These are phyloP conservation scores for Calonectria leucothoes DNA, from an alignment of 2,329 filamentous ascomycete genomes.

Conservation along the genomic window DNA sequence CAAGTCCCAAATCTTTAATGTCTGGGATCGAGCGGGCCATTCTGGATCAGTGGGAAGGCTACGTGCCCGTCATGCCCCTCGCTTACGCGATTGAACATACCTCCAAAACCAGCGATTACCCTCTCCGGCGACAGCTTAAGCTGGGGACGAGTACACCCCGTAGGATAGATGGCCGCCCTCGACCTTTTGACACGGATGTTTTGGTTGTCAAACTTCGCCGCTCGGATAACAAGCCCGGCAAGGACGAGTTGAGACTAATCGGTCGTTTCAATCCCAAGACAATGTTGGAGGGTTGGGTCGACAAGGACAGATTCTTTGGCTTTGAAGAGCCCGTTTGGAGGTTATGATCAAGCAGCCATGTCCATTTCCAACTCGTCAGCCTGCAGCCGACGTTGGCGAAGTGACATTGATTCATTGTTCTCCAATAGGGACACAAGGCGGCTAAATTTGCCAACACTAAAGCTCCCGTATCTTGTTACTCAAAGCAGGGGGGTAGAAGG, in stretches of 20 bases:
- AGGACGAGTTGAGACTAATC: constrained; percentile 35
- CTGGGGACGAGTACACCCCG: too few species aligned
- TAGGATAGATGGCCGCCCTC: background rate
- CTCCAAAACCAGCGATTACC: constrained; percentile 41
- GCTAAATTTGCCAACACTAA: background rate
- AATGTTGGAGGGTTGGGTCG: constrained; percentile 36
- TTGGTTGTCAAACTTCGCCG: constrained; percentile 36
- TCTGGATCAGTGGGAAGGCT: constrained; percentile 43
- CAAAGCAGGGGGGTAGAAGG: background rate
- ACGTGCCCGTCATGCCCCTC: constrained; percentile 43
- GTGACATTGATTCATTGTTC: too few species aligned
- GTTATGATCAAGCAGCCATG: background rate
- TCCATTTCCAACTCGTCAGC: background rate
- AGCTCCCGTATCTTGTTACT: background rate
- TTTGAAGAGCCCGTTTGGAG: background rate
- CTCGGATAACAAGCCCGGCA: constrained; percentile 29
- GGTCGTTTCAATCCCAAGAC: constrained; percentile 34
- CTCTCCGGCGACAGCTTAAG: constrained; percentile 37
- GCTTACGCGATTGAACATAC: constrained; percentile 39
- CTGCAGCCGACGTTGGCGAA: background rate
- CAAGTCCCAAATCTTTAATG: constrained; percentile 34
- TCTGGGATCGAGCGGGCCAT: constrained; percentile 46
- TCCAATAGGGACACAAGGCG: background rate
- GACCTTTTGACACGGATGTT: constrained; percentile 24
- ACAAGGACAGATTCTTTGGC: background rate